These are phyloP conservation scores for Phytophthora macrochlamydospora DNA, from an alignment of 352 stramenopile genomes.

Conservation along the genomic window DNA sequence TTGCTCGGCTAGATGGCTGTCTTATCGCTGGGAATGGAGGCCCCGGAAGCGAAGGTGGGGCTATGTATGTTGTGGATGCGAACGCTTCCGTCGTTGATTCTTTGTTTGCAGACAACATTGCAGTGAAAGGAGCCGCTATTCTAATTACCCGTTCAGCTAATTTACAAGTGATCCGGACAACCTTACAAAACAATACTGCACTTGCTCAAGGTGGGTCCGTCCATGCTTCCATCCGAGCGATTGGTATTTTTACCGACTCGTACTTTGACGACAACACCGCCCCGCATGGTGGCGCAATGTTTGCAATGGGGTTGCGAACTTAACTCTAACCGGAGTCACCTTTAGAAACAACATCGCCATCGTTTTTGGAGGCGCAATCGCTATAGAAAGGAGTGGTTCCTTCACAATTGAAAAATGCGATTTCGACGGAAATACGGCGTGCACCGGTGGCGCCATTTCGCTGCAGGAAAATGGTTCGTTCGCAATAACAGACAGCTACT, in stretches of 20 bases:
- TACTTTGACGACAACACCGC: conserved; percentile 48
- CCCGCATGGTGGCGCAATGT: conserved; percentile 51
- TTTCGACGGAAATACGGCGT: conserved; percentile 44
- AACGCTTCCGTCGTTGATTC: conserved; percentile 34
- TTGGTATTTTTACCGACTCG: conserved; percentile 36
- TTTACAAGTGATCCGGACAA: conserved; percentile 33
- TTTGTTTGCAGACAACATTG: conserved; percentile 48
- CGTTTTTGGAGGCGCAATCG: conserved; percentile 56
- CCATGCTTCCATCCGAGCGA: conserved; percentile 48
- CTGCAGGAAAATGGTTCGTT: conserved; percentile 46
- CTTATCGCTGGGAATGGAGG: conserved; percentile 44
- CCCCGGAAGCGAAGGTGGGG: conserved; percentile 42
- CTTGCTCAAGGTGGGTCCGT: conserved; percentile 44
- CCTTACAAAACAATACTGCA: conserved; percentile 46
- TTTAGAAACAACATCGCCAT: conserved; percentile 33
- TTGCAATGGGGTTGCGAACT: conserved; percentile 36
- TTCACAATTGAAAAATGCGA: conserved; percentile 19
- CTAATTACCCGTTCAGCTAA: conserved; percentile 45
- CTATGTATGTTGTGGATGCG: conserved; percentile 52
- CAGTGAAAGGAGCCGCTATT: conserved; percentile 50
- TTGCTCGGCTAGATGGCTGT: conserved; percentile 21
- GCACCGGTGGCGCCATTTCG: conserved; percentile 54
- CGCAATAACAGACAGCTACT: conserved; percentile 19
- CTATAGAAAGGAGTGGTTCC: conserved; percentile 28
- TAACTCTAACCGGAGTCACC: conserved; percentile 22